Evolutionary conservation across 164 flowering plant species (phyloP).

Genomic region (Vitis riparia): DNA sequence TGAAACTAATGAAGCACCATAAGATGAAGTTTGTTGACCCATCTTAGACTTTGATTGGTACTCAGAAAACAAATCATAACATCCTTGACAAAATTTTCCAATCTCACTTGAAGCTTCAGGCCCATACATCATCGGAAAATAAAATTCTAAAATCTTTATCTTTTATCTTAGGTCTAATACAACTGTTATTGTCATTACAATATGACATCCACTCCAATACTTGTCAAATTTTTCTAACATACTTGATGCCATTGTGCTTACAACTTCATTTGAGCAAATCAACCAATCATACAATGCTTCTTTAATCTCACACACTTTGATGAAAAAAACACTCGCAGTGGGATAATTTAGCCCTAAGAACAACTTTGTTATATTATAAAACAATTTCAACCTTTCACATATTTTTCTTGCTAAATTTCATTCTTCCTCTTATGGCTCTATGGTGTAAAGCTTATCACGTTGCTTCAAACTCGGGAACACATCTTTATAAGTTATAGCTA

Average conservation of each 20-base stretch:
- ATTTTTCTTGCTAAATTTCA: no score
- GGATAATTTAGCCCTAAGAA: no score
- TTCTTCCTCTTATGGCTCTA: no score
- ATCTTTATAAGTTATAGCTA: no score
- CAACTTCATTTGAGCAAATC: background rate
- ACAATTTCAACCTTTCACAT: no score
- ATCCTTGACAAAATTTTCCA: background rate
- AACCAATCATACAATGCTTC: background rate
- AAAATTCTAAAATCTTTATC: background rate
- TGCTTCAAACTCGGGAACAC: no score
- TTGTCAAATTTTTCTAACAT: background rate
- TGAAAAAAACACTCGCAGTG: no score
- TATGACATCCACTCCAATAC: background rate
- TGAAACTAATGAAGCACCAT: background rate
- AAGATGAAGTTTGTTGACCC: background rate
- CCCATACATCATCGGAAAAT: background rate
- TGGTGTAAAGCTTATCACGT: no score
- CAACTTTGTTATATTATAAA: no score
- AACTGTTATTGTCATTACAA: background rate
- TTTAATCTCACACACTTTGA: no score
- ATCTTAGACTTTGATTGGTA: background rate
- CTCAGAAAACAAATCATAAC: background rate
- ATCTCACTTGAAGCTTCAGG: background rate
- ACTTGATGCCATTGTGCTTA: background rate
- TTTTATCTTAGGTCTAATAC: conserved; percentile 8